Evolutionary conservation across 176 grass and related monocot species (phyloP).

Genomic region (Poa pratensis): DNA sequence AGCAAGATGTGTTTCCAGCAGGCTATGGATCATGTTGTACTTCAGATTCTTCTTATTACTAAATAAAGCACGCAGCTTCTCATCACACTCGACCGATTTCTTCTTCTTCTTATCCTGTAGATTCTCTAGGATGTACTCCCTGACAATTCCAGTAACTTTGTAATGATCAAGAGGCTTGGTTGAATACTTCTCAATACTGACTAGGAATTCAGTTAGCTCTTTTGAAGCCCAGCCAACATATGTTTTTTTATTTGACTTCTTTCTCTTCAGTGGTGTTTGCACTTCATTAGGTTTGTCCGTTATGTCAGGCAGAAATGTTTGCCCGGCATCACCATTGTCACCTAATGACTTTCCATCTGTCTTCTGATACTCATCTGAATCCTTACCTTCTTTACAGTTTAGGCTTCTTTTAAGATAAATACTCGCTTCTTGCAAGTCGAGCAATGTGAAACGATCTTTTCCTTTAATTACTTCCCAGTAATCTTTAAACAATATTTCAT

Average conservation of each 20-base stretch:
- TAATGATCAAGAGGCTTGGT: conserved; percentile 58
- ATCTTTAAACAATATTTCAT: conserved; percentile 72
- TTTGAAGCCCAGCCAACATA: conserved; percentile 78
- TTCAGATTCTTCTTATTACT: conserved; percentile 73
- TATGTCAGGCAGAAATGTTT: conserved; percentile 36
- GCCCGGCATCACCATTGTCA: conserved; percentile 38
- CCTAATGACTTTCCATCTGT: conserved; percentile 37
- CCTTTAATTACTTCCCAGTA: conserved; percentile 83
- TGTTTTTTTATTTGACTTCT: conserved; percentile 58
- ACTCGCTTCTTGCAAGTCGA: conserved; percentile 66
- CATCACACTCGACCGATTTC: conserved; percentile 65
- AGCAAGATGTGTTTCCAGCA: conserved; percentile 72
- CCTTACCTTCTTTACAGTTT: conserved; percentile 42
- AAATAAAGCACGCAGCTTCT: conserved; percentile 61
- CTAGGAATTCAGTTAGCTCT: conserved; percentile 73
- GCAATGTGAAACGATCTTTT: conserved; percentile 57
- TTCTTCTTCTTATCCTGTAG: conserved; percentile 57
- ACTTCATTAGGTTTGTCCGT: conserved; percentile 46
- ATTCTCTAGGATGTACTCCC: conserved; percentile 69
- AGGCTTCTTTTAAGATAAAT: conserved; percentile 50
- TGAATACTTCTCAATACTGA: conserved; percentile 59
- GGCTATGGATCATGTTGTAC: conserved; percentile 57
- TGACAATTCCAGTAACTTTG: conserved; percentile 56
- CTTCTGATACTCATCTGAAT: conserved; percentile 39
- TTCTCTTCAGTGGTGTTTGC: conserved; percentile 57